Evolutionary conservation across 225 moss, liverwort and hornwort species (phyloP), one percentile per base, ranked within the genome.

Genomic region (Marchantia polymorpha): DNA sequence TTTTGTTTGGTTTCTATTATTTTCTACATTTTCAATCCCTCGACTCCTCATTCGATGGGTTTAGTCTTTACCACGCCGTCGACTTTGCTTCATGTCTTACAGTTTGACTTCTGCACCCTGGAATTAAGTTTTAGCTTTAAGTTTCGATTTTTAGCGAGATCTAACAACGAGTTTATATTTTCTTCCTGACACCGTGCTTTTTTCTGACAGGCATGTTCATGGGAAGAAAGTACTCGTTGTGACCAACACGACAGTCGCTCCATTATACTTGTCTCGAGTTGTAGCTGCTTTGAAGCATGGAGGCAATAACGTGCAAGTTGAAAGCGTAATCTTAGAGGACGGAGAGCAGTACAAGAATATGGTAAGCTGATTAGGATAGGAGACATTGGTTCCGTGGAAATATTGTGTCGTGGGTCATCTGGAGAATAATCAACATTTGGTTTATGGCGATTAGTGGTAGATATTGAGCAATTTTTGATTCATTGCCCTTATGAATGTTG

Each of bases 161-260:
- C 27, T 27, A 7, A 29, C n/a, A n/a, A 51, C 13, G 11, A 52
- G 12, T 27, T 3, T 14, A 0, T 6, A 15, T 30, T n/a, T 9
- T 55, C 53, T 13, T 64, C 27, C 27, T 53, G 73, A 47, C 8
- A 54, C 54, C 14, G 14, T 71, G 49, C 20, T 52, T 70, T 1
- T 30, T 26, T 55, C 54, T 71, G 74, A 27, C 69, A 80, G 83
- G 80, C 95, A 99, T 83, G 82, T 99, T 64, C 91, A 83, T 74
- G 99, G 99, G 0, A 95, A 88, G 79, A 95, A 99, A 87, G 95
- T 99, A 60, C 89, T 99, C 79, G 90, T 99, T 71, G 95, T 99
- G 25, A 95, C 99, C 56, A 99, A 99, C 54, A 81, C 80, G 76
- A 99, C 89, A 20, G 90, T 99, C 58, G 99, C 95, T 29, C 90